Evolutionary conservation across 2,329 filamentous ascomycete genomes (phyloP), one percentile per base, ranked within the genome.

Genomic region (Eutypa lata): DNA sequence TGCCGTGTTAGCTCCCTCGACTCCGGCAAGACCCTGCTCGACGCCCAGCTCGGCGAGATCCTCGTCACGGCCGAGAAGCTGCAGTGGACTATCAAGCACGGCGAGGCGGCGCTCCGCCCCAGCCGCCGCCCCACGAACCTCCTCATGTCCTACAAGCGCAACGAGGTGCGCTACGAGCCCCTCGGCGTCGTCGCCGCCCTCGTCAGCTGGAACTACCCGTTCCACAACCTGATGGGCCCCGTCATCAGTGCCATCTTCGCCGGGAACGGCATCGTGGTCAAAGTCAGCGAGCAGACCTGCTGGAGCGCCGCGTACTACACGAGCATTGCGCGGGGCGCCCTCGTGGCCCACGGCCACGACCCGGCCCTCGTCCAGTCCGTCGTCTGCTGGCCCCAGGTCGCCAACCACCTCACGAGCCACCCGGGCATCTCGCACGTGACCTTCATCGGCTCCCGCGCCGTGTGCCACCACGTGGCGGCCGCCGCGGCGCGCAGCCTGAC

Each of bases 161-260:
- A 97, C 67, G 87, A 86, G 57, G 91, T 99, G 26, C 76, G 82
- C 48, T 99, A 96, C 71, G 92, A 99, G 72, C 93, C 94, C 14
- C 76, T 97, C 19, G 94, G 94, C 16, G 91, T 99, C 35, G 90
- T 99, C 6, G 88, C 91, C 11, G 93, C 94, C 18, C 87, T 93
- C 49, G 91, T 99, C 43, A 94, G 89, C 67, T 99, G 94, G 94
- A 99, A 99, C 76, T 97, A 91, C 68, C 86, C 90, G 44, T 96
- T 97, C 72, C 94, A 99, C 75, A 99, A 99, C 72, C 79, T 97
- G 57, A 83, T 97, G 46, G 91, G 90, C 0, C 94, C 93, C 14
- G 82, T 97, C 60, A 95, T 97, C 67, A 92, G 90, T 60, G 86
- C 90, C 16, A 81, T 97, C 48, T 97, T 97, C 68, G 81, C 92